phyloP scores from a whole-genome alignment of 1,284 basidiomycete species.

The Xanthoconium separans region DNA sequence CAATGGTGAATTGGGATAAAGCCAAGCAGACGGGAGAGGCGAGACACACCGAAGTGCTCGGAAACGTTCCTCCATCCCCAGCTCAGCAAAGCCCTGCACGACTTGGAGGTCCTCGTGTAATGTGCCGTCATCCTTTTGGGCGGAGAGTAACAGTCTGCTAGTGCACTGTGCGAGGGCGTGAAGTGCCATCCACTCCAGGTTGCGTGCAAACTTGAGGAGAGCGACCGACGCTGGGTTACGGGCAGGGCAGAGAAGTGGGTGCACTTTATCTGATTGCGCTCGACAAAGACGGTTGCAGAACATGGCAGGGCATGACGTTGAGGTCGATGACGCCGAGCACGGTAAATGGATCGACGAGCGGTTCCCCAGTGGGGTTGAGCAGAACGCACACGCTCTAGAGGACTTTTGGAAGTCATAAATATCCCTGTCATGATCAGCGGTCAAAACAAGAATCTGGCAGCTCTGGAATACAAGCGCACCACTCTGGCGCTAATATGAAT shows the following conservation, averaged over 20 bases:
- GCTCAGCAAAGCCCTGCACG: conserved; percentile 52
- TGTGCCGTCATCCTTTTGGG: conserved; percentile 45
- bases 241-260: conserved; percentile 72
- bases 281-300: conserved; percentile 84
- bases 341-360: conserved; percentile 48
- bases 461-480: conserved; percentile 40
- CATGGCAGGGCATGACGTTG: conserved; percentile 53
- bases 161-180: conserved; percentile 69
- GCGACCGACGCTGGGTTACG: conserved; percentile 68
- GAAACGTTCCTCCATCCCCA: conserved; percentile 67
- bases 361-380: conserved; percentile 59
- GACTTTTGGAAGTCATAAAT: conserved; percentile 62
- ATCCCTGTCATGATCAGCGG: conserved; percentile 48
- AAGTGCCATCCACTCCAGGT: conserved; percentile 70
- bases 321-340: conserved; percentile 46
- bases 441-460: background rate
- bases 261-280: conserved; percentile 56
- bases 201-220: conserved; percentile 60
- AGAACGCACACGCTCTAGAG: conserved; percentile 61
- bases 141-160: conserved; percentile 59
- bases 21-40: conserved; percentile 2
- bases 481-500: conserved; percentile 69
- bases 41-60: conserved; percentile 49
- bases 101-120: conserved; percentile 51
- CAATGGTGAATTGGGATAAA: too few relatives aligned